Conservation (phyloP, 192 early-diverging fungal species). For the Rhizoclosmatium sp. region DNA sequence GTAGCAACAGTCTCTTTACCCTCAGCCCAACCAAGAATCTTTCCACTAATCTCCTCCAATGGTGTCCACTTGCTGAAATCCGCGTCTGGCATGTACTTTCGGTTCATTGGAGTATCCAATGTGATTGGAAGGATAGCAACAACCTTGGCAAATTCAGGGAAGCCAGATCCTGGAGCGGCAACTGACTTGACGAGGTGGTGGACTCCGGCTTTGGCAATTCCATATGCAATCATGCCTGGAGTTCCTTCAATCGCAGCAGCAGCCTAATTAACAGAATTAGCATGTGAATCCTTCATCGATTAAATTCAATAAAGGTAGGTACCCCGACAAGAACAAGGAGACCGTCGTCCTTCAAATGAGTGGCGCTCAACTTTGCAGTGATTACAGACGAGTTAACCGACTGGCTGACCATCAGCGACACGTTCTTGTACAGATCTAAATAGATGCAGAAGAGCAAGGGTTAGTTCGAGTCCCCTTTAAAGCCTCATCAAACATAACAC, state of each 20-base stretch:
- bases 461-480: background rate
- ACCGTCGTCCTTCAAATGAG: constrained; percentile 72
- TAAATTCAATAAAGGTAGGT: background rate
- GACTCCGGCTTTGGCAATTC: constrained; percentile 91
- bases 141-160: constrained; percentile 73
- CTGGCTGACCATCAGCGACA: constrained; percentile 82
- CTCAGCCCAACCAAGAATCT: constrained; percentile 68
- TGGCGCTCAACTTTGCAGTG: constrained; percentile 80
- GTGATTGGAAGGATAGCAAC: constrained; percentile 70
- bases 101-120: constrained; percentile 91
- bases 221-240: constrained; percentile 85
- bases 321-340: constrained; percentile 80
- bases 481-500: background rate
- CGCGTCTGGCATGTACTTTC: constrained; percentile 83
- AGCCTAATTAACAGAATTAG: constrained; percentile 58
- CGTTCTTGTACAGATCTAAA: constrained; percentile 67
- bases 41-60: constrained; percentile 72
- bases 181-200: constrained; percentile 87
- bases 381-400: constrained; percentile 83
- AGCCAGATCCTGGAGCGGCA: constrained; percentile 73
- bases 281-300: background rate
- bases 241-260: constrained; percentile 75
- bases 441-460: background rate
- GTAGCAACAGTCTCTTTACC: constrained; percentile 53
- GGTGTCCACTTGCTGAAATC: constrained; percentile 90